These are phyloP conservation scores for Mucor ambiguus DNA, from an alignment of 371 early-diverging fungal species.

Conservation along the genomic window DNA sequence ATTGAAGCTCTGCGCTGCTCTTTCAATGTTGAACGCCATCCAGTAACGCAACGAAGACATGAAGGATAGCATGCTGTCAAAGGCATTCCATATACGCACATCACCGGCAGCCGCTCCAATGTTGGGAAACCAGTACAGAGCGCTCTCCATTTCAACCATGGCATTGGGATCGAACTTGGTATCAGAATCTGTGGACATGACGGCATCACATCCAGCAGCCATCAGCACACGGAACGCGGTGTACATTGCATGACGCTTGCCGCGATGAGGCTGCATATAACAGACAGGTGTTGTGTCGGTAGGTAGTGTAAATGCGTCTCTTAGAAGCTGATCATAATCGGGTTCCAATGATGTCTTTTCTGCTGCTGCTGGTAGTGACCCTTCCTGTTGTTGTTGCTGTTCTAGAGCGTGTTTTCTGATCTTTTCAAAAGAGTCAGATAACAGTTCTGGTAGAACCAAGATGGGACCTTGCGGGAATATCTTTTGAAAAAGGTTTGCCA, in stretches of 20 bases:
- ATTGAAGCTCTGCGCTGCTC: constrained; percentile 67
- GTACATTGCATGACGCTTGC: constrained; percentile 70
- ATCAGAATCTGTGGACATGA: constrained; percentile 70
- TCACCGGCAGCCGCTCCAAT: constrained; percentile 70
- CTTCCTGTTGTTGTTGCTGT: constrained; percentile 10
- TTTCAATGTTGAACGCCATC: constrained; percentile 75
- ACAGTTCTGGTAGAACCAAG: constrained; percentile 47
- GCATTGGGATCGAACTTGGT: constrained; percentile 62
- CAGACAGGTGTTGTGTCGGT: constrained; percentile 51
- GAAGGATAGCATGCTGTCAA: constrained; percentile 51
- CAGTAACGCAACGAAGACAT: constrained; percentile 69
- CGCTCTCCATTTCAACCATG: constrained; percentile 52
- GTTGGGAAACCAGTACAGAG: constrained; percentile 51
- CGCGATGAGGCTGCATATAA: constrained; percentile 62
- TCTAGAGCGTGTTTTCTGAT: constrained; percentile 19
- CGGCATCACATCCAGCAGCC: constrained; percentile 57
- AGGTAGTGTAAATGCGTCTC: constrained; percentile 30
- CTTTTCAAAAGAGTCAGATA: constrained; percentile 38
- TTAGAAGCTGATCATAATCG: constrained; percentile 18
- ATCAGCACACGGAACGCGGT: constrained; percentile 61
- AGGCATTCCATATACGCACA: constrained; percentile 64
- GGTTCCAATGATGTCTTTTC: neutral
- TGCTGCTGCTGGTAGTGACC: constrained; percentile 11
- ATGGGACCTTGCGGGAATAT: constrained; percentile 53
- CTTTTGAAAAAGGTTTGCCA: constrained; percentile 61